A percentile compares a stretch with the other conserved stretches of the same genome.
These are phyloP conservation scores for Tetraselmis chui DNA, from an alignment of 139 green algal genomes.

Conservation along the genomic window DNA sequence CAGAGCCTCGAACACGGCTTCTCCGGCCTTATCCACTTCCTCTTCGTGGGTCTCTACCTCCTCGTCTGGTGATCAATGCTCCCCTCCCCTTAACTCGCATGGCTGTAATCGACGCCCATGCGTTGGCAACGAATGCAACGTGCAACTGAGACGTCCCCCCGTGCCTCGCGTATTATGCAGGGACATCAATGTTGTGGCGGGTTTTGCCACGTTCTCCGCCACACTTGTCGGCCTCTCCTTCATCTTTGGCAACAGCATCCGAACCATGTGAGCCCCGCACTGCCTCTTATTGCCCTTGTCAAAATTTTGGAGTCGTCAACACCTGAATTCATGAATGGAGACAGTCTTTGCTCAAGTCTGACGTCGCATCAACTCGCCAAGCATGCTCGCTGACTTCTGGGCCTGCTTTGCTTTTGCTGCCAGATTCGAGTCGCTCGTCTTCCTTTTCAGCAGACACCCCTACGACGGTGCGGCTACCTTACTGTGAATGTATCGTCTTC, in stretches of 20 bases:
- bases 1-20: neutral
- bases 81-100: no score
- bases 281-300: no score
- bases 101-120: no score
- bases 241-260: neutral
- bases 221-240: neutral
- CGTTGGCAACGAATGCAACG: no score
- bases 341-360: no score
- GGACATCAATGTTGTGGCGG: neutral
- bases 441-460: neutral
- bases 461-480: neutral
- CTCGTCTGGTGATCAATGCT: neutral
- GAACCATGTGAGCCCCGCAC: neutral
- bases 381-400: no score
- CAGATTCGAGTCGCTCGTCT: neutral
- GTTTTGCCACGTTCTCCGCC: neutral
- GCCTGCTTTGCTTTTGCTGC: neutral
- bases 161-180: no score
- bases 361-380: no score
- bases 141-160: no score
- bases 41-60: neutral
- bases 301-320: no score
- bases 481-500: no score
- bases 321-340: no score
- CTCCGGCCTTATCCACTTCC: neutral